Evolutionary conservation across 441 rosid species (phyloP).

Genomic region (Gossypium lobatum): DNA sequence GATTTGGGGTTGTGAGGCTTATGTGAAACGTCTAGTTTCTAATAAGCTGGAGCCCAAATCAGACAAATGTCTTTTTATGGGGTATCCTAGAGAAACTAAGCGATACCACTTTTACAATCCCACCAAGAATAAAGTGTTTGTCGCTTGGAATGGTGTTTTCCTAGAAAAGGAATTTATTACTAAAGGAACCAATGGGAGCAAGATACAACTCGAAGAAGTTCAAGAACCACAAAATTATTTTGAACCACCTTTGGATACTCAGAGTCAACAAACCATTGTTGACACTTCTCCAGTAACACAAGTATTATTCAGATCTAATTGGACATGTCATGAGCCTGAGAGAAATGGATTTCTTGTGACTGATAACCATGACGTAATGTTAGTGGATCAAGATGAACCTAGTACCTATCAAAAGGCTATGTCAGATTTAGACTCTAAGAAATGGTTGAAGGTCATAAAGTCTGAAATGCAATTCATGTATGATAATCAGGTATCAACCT

Average conservation of each 20-base stretch:
- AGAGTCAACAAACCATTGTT: background rate
- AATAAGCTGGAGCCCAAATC: background rate
- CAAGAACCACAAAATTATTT: background rate
- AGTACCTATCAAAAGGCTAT: background rate
- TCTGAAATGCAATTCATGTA: background rate
- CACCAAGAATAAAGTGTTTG: too few relatives aligned
- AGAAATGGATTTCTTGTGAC: too few relatives aligned
- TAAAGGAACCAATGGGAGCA: too few relatives aligned
- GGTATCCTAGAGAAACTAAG: background rate
- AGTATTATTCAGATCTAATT: background rate
- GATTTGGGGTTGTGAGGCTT: background rate
- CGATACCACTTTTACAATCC: too few relatives aligned
- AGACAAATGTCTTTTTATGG: background rate
- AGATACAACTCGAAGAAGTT: background rate
- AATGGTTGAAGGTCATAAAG: background rate
- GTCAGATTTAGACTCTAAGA: background rate
- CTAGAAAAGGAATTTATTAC: too few relatives aligned
- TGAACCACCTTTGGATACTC: background rate
- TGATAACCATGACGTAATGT: too few relatives aligned
- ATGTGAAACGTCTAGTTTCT: background rate
- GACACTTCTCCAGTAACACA: background rate
- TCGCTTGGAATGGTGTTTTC: too few relatives aligned
- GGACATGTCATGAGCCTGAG: background rate
- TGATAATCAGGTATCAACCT: too few relatives aligned
- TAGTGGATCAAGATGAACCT: background rate